Conservation (phyloP, 1,284 basidiomycete species). For the Pseudozyma tsukubaensis region DNA sequence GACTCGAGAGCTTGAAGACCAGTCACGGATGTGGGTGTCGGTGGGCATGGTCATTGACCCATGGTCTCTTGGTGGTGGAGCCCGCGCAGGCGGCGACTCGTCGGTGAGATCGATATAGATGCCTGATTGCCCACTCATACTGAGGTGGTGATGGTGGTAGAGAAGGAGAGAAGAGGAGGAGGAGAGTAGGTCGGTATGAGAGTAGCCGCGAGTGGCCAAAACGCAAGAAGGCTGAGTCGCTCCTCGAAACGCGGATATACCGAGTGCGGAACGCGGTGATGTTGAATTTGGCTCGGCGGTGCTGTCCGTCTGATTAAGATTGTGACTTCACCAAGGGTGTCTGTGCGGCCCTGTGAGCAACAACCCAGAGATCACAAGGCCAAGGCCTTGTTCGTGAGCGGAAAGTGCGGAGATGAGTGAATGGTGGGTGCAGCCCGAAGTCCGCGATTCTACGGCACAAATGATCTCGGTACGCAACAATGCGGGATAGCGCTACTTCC, state of each 20-base stretch:
- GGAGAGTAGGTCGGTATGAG: background rate
- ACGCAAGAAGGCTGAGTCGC: constrained; percentile 12
- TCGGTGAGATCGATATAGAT: constrained; percentile 57
- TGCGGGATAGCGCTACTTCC: too few species aligned
- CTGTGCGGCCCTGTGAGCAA: too few species aligned
- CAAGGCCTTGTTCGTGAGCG: too few species aligned
- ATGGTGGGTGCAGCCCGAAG: too few species aligned
- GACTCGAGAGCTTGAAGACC: constrained; percentile 11
- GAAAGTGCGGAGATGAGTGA: too few species aligned
- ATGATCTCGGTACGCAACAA: too few species aligned
- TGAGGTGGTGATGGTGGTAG: background rate
- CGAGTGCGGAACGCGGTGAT: background rate
- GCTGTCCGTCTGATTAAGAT: too few species aligned
- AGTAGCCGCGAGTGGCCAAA: constrained; percentile 7
- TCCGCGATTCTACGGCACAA: too few species aligned
- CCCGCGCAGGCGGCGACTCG: constrained; percentile 51
- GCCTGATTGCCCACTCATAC: constrained; percentile 16
- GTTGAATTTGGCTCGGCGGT: too few species aligned
- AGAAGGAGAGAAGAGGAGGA: background rate
- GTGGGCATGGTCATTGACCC: constrained; percentile 1
- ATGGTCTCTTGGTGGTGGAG: background rate
- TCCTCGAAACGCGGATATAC: too few species aligned
- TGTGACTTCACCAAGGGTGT: too few species aligned
- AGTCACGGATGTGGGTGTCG: constrained; percentile 28
- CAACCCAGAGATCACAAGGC: too few species aligned